These are phyloP conservation scores for Naegleria fowleri DNA, from an alignment of 208 protist genomes.

Conservation along the genomic window DNA sequence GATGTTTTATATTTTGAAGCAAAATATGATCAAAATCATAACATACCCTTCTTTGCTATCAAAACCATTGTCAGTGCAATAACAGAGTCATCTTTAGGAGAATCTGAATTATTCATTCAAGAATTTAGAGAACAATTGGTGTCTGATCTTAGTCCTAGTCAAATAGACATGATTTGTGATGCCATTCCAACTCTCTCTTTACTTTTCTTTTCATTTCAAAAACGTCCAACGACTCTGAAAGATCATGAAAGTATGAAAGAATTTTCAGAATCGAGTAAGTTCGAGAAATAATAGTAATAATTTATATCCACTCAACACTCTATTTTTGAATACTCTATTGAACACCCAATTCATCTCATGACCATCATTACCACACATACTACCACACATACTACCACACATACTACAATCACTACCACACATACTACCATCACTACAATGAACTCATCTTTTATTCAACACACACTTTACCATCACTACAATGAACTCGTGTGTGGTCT, in stretches of 20 bases:
- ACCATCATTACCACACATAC: no score
- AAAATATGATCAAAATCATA: neutral
- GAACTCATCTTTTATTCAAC: no score
- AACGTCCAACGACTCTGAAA: no score
- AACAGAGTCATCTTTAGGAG: neutral
- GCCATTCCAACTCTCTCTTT: neutral
- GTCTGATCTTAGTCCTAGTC: neutral
- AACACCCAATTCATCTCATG: no score
- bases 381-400: no score
- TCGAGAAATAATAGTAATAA: no score
- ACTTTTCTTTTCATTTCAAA: neutral
- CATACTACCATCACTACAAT: no score
- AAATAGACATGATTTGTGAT: neutral
- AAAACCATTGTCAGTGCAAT: neutral
- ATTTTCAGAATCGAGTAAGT: neutral
- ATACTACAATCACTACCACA: no score
- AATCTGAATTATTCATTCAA: neutral
- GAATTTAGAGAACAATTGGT: neutral
- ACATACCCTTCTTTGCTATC: neutral
- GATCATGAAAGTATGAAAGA: neutral
- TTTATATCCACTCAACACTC: no score
- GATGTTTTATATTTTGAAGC: neutral
- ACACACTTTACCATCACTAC: no score
- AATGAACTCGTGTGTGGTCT: no score
- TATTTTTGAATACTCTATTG: no score